Evolutionary conservation across 2,329 filamentous ascomycete genomes (phyloP), one percentile per base, ranked within the genome.

Genomic region (Sclerotinia nivalis): DNA sequence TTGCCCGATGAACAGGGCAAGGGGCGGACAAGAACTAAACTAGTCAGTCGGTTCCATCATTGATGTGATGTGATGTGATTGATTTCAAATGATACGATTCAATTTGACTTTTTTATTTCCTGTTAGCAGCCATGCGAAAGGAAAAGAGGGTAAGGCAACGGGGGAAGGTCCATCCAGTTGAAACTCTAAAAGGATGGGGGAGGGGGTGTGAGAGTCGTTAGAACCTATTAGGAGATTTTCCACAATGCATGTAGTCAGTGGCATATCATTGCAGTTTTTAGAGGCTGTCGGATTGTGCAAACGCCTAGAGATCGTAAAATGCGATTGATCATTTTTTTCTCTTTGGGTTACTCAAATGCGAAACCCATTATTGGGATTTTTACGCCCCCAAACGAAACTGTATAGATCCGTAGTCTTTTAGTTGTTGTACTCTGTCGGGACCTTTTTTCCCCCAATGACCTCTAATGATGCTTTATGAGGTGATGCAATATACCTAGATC

Each of bases 321-420:
- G 52, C 31, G 67, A 69, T 47, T 13, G 20, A 45, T 69, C 58
- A 47, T 34, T 34, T 65, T 43, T 22, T 43, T 8, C 20, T n/a
- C 34, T 10, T 28, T 9, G 10, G n/a, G 47, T 65, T 28, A 22
- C 47, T 52, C 61, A 52, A 52, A 34, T 65, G 47, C 58, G 40
- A 69, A 55, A 43, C 67, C 58, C 59, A 65, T 69, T 28, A 65
- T 65, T 69, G 40, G 67, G 34, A 55, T 12, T 65, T 69, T 69
- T 65, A 37, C 58, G 67, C 58, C 67, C 67, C 67, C 67, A 69
- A 65, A 43, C 8, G n/a, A 40, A 52, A 18, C 6, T 40, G 61
- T 15, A 65, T 40, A 22, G 61, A 65, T 52, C 31, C n/a, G 49
- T 34, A n/a, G 45, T 62, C 60, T n/a, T 37, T 20, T 9, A 2